Conservation (phyloP, 768 basidiomycete genomes). For the Tulasnella calospora region DNA sequence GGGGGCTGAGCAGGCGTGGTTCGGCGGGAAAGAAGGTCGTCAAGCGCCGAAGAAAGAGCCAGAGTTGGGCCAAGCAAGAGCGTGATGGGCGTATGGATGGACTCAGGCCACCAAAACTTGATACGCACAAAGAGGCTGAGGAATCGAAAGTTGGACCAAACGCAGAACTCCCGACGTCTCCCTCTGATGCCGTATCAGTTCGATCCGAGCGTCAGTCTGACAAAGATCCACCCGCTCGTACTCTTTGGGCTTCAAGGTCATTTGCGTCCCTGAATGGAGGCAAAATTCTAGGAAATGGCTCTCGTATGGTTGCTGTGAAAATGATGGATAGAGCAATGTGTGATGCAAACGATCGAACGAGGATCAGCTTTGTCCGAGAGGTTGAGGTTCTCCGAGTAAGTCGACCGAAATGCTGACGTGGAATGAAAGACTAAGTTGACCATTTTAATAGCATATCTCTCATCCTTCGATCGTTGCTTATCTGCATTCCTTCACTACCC, state of each 20-base stretch:
- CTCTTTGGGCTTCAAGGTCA: neutral
- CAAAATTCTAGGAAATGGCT: neutral
- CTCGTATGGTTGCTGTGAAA: slow-evolving; percentile 51
- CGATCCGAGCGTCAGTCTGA: neutral
- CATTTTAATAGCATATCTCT: slow-evolving; percentile 54
- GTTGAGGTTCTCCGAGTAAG: slow-evolving; percentile 76
- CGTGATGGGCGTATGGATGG: slow-evolving; percentile 28
- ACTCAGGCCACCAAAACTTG: slow-evolving; percentile 16
- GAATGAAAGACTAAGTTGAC: neutral
- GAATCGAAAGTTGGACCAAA: neutral
- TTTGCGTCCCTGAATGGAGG: slow-evolving; percentile 15
- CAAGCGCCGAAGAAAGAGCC: slow-evolving; percentile 26
- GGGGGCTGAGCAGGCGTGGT: slow-evolving; percentile 26
- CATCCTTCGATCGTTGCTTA: slow-evolving; percentile 76
- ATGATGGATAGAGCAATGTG: slow-evolving; percentile 45
- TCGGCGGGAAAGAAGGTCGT: slow-evolving; percentile 33
- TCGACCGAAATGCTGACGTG: slow-evolving; percentile 24
- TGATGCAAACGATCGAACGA: slow-evolving; percentile 60
- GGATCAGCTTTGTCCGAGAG: slow-evolving; percentile 74
- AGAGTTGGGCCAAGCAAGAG: slow-evolving; percentile 24
- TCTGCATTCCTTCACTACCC: slow-evolving; percentile 63
- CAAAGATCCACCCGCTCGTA: neutral
- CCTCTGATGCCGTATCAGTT: neutral
- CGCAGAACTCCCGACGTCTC: neutral
- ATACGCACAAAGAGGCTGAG: slow-evolving; percentile 8